Evolutionary conservation across 164 flowering plant species (phyloP).

Genomic region (Magnolia changhungtana): DNA sequence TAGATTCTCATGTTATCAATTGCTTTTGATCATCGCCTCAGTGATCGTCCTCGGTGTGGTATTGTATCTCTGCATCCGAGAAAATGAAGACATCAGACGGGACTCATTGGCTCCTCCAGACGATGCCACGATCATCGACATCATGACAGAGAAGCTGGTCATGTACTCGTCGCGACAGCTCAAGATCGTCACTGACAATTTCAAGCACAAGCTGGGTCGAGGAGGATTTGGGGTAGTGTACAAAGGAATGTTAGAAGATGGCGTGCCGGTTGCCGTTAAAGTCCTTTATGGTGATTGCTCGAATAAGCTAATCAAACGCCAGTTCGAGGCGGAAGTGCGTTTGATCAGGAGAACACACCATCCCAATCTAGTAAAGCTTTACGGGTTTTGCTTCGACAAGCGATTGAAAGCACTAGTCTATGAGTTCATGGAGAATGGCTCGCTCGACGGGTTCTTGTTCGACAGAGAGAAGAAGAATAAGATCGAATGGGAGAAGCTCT

Average conservation of each 20-base stretch:
- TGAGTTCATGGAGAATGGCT: constrained; percentile 13
- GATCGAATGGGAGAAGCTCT: not conserved
- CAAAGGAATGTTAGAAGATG: not conserved
- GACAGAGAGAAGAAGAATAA: not conserved
- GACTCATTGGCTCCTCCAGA: not conserved
- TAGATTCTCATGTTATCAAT: not conserved
- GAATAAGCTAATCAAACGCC: not conserved
- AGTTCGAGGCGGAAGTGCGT: constrained; percentile 8
- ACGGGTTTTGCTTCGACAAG: constrained; percentile 6
- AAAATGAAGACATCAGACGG: too few relatives aligned
- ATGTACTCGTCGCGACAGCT: not conserved
- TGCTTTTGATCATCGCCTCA: not conserved
- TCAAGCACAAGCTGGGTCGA: constrained; percentile 7
- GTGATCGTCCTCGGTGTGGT: not conserved
- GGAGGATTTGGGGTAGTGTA: constrained; percentile 3
- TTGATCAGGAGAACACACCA: constrained; percentile 6
- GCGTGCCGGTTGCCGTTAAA: constrained; percentile 3
- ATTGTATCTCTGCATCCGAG: not conserved
- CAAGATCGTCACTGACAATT: constrained; percentile 2
- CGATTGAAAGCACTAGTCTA: constrained; percentile 1
- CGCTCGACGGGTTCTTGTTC: not conserved
- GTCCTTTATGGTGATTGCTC: constrained; percentile 2
- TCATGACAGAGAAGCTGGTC: constrained; percentile 3
- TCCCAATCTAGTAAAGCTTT: constrained; percentile 7
- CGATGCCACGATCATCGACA: not conserved